A percentile compares a stretch with the other conserved stretches of the same genome.
Conservation (phyloP, 306 rosid genomes). For the Cucurbita pepo region DNA sequence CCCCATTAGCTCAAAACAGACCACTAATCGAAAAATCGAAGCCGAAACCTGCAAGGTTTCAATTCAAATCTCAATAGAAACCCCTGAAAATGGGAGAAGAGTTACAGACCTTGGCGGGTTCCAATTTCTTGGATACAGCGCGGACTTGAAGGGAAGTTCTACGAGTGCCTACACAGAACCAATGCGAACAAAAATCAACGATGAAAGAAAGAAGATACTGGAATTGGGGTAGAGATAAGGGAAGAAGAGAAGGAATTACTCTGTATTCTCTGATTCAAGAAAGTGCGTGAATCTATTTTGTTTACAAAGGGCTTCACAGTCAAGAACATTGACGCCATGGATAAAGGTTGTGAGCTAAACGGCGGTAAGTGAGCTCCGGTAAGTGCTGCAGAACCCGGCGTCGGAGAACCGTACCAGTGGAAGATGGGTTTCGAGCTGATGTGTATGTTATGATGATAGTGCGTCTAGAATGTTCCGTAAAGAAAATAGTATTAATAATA, state of each 20-base stretch:
- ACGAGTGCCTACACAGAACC: constrained; percentile 26
- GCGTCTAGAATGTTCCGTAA: too few relatives aligned
- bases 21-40: not conserved
- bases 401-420: not conserved
- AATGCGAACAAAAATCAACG: not conserved
- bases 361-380: not conserved
- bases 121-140: constrained; percentile 54
- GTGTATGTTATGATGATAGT: not conserved
- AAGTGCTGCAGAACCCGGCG: not conserved
- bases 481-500: too few relatives aligned
- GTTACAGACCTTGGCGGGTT: constrained; percentile 39
- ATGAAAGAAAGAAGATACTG: not conserved
- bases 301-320: constrained; percentile 29
- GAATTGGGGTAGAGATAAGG: not conserved
- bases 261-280: constrained; percentile 24
- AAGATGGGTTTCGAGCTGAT: not conserved
- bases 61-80: not conserved
- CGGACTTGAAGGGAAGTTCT: constrained; percentile 39
- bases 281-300: constrained; percentile 23
- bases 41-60: not conserved
- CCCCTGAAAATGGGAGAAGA: not conserved
- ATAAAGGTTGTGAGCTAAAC: not conserved
- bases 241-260: constrained; percentile 13
- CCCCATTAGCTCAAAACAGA: not conserved
- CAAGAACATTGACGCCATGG: constrained; percentile 70